Evolutionary conservation across 495 filamentous ascomycete genomes (phyloP), one percentile per base, ranked within the genome.

Genomic region (Penicillium lagena): DNA sequence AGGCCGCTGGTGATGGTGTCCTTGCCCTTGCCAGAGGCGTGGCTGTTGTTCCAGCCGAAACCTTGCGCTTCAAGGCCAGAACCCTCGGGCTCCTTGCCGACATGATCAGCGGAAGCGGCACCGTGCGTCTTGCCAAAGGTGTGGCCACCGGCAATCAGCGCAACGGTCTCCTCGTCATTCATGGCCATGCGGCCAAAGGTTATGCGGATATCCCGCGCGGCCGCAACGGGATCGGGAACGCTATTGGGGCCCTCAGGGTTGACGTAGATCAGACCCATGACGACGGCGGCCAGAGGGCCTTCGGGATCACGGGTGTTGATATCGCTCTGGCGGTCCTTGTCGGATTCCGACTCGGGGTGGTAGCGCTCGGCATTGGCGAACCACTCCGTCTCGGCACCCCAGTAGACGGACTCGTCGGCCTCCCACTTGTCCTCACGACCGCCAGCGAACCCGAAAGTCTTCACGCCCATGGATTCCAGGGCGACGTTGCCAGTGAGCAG

Each of bases 191-290:
- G 82, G 55, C 71, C 71, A 46, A 87, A 87, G 30, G 83, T 86
- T 44, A 67, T 66, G 43, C 83, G 83, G 55, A 87, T 86, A 59
- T 87, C 83, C 28, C 70, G 59, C 42, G 75, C 83, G 0, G 83
- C 72, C n/a, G 79, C 79, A 32, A 82, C 58, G 29, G 82, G 79
- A 58, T 87, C 83, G 27, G 81, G 81, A 12, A 68, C 73, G 52
- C 77, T 79, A 53, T 87, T 77, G n/a, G 83, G 83, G 10, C 83
- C 83, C 60, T 87, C 81, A 7, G 83, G 83, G 64, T 87, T 87
- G 39, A 86, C 82, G 57, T 86, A 87, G 66, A 87, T 86, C 56
- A 87, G 62, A 47, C 83, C 83, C 82, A 86, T 86, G 58, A 83
- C 77, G 29, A 76, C 69, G 29, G 82, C 80, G 15, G 71, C 83